A percentile compares a stretch with the other conserved stretches of the same genome.
phyloP scores from a whole-genome alignment of 495 filamentous ascomycete genomes.

The Hypoxylon trugodes region DNA sequence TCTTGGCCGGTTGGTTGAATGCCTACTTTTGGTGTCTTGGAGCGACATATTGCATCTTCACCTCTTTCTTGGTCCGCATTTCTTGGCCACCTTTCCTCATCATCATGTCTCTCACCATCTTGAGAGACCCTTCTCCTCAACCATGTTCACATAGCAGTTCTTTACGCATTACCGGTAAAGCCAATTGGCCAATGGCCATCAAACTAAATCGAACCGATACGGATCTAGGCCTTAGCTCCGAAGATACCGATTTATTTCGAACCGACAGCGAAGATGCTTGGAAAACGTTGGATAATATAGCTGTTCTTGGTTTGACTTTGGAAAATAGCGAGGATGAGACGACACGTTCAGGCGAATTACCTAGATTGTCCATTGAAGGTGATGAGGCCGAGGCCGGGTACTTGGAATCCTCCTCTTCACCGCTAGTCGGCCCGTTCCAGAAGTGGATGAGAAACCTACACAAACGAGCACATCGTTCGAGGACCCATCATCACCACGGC shows the following conservation, averaged over 20 bases:
- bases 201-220: slow-evolving; percentile 44
- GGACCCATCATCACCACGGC: slow-evolving; percentile 31
- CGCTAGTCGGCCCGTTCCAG: slow-evolving; percentile 55
- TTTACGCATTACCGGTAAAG: slow-evolving; percentile 44
- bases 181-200: slow-evolving; percentile 44
- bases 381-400: slow-evolving; percentile 16
- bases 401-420: slow-evolving; percentile 10
- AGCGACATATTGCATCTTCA: slow-evolving; percentile 49
- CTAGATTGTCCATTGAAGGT: slow-evolving; percentile 34
- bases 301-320: slow-evolving; percentile 48
- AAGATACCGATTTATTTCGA: slow-evolving; percentile 31
- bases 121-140: slow-evolving; percentile 37
- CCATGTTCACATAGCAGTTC: slow-evolving; percentile 46
- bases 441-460: slow-evolving; percentile 68
- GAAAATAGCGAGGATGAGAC: slow-evolving; percentile 44
- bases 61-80: slow-evolving; percentile 48
- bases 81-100: slow-evolving; percentile 39
- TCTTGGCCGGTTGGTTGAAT: no score
- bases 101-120: slow-evolving; percentile 44
- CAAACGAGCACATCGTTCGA: slow-evolving; percentile 55
- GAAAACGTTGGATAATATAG: slow-evolving; percentile 55
- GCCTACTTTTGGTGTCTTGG: slow-evolving; percentile 45
- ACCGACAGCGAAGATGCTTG: slow-evolving; percentile 39
- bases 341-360: slow-evolving; percentile 40
- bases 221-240: slow-evolving; percentile 38